Evolutionary conservation across 768 basidiomycete species (phyloP).

Genomic region (Fistulinella prunicolor): DNA sequence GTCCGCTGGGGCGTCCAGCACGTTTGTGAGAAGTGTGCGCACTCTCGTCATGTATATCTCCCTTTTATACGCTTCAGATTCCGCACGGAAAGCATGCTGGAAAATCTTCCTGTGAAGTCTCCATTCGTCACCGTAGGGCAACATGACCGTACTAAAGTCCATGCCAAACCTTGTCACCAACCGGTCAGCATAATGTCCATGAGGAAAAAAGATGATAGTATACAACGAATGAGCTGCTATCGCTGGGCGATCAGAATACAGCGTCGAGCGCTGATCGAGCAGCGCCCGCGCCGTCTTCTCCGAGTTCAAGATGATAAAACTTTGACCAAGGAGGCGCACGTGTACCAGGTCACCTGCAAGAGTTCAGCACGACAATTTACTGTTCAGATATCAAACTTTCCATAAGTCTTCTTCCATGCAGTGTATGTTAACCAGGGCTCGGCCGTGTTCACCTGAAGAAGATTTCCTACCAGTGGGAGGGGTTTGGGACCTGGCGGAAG

Average conservation of each 20-base stretch:
- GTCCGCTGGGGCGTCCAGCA: conserved; percentile 21
- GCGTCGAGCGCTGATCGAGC: conserved; percentile 25
- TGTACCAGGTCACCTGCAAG: conserved; percentile 21
- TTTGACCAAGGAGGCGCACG: conserved; percentile 22
- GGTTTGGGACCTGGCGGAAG: conserved; percentile 32
- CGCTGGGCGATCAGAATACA: conserved; percentile 29
- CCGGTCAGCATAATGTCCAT: not conserved
- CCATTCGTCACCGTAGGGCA: conserved; percentile 32
- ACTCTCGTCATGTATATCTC: conserved; percentile 21
- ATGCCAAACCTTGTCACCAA: conserved; percentile 22
- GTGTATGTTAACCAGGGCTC: conserved; percentile 36
- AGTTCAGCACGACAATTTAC: not conserved
- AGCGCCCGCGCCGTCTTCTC: conserved; percentile 26
- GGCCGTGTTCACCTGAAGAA: conserved; percentile 24
- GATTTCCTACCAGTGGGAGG: conserved; percentile 29
- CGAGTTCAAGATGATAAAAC: conserved; percentile 27
- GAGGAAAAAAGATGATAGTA: not conserved
- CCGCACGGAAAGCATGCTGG: conserved; percentile 26
- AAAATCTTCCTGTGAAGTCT: conserved; percentile 30
- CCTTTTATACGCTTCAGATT: conserved; percentile 18
- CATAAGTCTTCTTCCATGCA: conserved; percentile 34
- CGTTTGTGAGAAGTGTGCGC: conserved; percentile 17
- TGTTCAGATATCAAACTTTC: conserved; percentile 5
- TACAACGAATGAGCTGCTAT: conserved; percentile 18
- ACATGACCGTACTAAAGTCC: conserved; percentile 26